A percentile compares a stretch with the other conserved stretches of the same genome.
phyloP scores from a whole-genome alignment of 1,284 basidiomycete genomes.

The Cryptococcus sp. region DNA sequence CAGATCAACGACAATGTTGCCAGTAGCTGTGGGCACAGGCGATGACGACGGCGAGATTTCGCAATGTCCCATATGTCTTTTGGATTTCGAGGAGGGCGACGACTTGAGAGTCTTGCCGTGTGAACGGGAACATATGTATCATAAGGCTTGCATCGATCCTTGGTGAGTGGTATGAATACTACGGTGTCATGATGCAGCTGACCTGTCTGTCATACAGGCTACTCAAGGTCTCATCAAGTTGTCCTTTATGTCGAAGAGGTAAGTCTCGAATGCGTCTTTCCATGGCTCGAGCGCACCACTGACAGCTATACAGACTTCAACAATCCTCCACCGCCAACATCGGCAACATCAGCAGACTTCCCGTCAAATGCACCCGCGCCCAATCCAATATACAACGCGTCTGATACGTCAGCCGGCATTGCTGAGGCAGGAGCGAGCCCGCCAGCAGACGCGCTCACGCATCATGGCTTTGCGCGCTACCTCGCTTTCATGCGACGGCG shows the following conservation, averaged over 20 bases:
- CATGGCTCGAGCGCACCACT: background rate
- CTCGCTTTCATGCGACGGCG: constrained; percentile 46
- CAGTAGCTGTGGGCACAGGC: background rate
- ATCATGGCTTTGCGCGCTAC: constrained; percentile 44
- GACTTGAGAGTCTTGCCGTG: constrained; percentile 85
- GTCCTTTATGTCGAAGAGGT: constrained; percentile 89
- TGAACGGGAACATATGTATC: constrained; percentile 83
- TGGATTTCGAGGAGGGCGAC: constrained; percentile 90
- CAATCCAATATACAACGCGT: constrained; percentile 6
- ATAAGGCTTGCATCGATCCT: constrained; percentile 60
- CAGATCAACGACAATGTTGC: no score
- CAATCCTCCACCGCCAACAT: constrained; percentile 23
- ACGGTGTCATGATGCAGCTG: background rate
- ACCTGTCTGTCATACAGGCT: constrained; percentile 59
- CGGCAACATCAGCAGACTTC: constrained; percentile 7
- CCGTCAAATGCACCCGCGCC: constrained; percentile 2
- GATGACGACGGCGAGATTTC: constrained; percentile 58
- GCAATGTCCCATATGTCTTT: constrained; percentile 89
- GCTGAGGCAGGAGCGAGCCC: background rate
- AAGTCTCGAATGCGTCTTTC: constrained; percentile 26
- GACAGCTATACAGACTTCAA: constrained; percentile 44
- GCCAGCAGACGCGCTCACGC: constrained; percentile 23
- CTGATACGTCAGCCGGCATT: constrained; percentile 4
- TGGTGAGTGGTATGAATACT: constrained; percentile 37
- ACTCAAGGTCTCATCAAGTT: constrained; percentile 82